Conservation (phyloP, 805 yeast genomes). For the Metschnikowia proteae region DNA sequence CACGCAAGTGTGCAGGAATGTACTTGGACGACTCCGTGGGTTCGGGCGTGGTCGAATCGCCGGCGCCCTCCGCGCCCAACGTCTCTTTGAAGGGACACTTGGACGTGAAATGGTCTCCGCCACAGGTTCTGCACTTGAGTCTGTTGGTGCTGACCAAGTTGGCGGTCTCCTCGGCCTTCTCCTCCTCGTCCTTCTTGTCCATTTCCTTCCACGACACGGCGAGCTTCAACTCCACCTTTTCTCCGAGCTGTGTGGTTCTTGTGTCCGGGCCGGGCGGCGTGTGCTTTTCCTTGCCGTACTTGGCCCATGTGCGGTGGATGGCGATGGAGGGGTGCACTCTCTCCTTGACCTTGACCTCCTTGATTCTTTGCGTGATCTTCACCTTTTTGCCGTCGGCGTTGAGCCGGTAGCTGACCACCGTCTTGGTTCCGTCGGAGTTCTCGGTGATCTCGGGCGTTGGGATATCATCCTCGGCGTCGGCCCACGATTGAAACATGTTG, state of each 20-base stretch:
- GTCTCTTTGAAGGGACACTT: conserved; percentile 96
- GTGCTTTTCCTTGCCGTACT: conserved; percentile 76
- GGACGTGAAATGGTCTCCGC: conserved; percentile 88
- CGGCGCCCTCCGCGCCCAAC: conserved; percentile 53
- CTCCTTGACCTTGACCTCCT: conserved; percentile 71
- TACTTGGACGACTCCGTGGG: conserved; percentile 29
- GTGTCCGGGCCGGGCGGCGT: conserved; percentile 83
- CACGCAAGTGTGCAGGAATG: conserved; percentile 45
- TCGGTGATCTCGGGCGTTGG: conserved; percentile 70
- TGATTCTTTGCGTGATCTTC: conserved; percentile 81
- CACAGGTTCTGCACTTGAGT: conserved; percentile 83
- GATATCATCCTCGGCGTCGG: conserved; percentile 69
- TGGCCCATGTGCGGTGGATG: conserved; percentile 80
- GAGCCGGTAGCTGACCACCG: conserved; percentile 71
- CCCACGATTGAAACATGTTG: conserved; percentile 52
- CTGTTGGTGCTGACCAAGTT: conserved; percentile 38
- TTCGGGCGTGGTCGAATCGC: conserved; percentile 31
- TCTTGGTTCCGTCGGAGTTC: conserved; percentile 86
- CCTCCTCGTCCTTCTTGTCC: conserved; percentile 67
- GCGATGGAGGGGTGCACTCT: conserved; percentile 83
- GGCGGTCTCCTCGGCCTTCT: conserved; percentile 44
- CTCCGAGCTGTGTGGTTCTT: conserved; percentile 85
- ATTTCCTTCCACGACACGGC: conserved; percentile 74
- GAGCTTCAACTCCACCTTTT: conserved; percentile 70
- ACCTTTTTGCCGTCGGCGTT: conserved; percentile 80